Evolutionary conservation across 352 stramenopile genomes (phyloP), one percentile per base, ranked within the genome.

Genomic region (Globisporangium spinosum): DNA sequence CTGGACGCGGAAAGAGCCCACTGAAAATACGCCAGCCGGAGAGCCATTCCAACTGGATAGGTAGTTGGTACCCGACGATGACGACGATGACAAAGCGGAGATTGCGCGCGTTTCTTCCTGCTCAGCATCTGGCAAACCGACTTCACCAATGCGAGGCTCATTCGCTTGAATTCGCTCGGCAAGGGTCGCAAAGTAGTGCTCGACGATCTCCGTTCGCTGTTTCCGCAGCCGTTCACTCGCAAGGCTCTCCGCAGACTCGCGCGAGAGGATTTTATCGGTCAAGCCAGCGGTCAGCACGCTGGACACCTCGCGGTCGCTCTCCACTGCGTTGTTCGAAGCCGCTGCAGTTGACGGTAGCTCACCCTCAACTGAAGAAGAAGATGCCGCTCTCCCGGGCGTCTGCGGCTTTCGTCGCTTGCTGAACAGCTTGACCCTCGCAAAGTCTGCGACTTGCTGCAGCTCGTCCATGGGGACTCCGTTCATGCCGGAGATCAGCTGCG

Each of bases 1-100:
- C 60, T 93, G 84, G 57, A 93, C 69, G 8, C 82, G 80, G n/a
- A 91, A 73, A 29, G 78, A 88, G 0, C 67, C 67, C 3, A 90
- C 70, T 0, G 74, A 75, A 23, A 92, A 92, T 23, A 92, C 54
- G 38, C 75, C 76, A 2, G 64, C 62, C 0, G 70, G 61, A 0
- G 76, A 70, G 7, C 73, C 67, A n/a, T 66, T 62, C 8, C 56
- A 75, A 53, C 77, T 74, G 20, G 59, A 65, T 1, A 61, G 38
- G 29, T 45, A 32, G 6, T 25, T 60, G 4, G 20, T 43, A 10
- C 23, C 34, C 1, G 58, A 55, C 15, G 35, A 23, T n/a, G 43
- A 32, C 35, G 29, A 23, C 34, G 34, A 15, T 27, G 56, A 3
- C 22, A n/a, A 22, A 3, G 40, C 13, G 7, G 67, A 3, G 0